Conservation (phyloP, 2,329 filamentous ascomycete genomes). For the Dactylonectria macrodidyma region DNA sequence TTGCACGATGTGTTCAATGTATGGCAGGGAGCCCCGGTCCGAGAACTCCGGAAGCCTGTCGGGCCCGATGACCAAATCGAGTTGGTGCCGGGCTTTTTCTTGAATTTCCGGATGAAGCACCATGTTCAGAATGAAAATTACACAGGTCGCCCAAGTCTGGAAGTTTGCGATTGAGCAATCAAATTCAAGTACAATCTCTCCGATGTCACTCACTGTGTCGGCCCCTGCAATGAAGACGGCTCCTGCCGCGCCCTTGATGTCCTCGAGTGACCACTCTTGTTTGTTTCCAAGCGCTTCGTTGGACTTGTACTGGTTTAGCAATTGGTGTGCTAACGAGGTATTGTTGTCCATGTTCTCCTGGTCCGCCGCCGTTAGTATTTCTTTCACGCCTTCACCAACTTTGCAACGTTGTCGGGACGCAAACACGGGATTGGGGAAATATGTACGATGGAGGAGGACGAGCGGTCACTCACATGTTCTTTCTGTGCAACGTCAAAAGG, state of each 20-base stretch:
- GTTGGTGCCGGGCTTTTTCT: slow-evolving; percentile 59
- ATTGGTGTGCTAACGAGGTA: slow-evolving; percentile 45
- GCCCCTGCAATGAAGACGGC: slow-evolving; percentile 66
- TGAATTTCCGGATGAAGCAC: slow-evolving; percentile 61
- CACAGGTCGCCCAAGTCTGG: slow-evolving; percentile 50
- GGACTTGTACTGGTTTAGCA: slow-evolving; percentile 38
- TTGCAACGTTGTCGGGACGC: not conserved
- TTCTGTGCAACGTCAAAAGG: slow-evolving; percentile 49
- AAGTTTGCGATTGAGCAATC: slow-evolving; percentile 29
- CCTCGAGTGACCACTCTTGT: slow-evolving; percentile 53
- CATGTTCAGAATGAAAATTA: slow-evolving; percentile 60
- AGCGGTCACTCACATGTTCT: slow-evolving; percentile 44
- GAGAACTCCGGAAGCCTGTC: slow-evolving; percentile 61
- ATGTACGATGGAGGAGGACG: slow-evolving; percentile 2
- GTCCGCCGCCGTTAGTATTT: slow-evolving; percentile 33
- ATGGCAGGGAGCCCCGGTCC: slow-evolving; percentile 60
- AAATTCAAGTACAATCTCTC: slow-evolving; percentile 39
- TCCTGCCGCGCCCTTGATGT: slow-evolving; percentile 66
- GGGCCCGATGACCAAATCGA: slow-evolving; percentile 61
- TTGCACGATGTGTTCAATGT: slow-evolving; percentile 61
- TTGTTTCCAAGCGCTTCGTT: slow-evolving; percentile 31
- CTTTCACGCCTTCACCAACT: not conserved
- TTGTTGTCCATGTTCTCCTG: slow-evolving; percentile 35
- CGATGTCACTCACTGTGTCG: slow-evolving; percentile 53
- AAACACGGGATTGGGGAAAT: not conserved